Conservation (phyloP, 441 rosid genomes). For the Populus tomentosa region DNA sequence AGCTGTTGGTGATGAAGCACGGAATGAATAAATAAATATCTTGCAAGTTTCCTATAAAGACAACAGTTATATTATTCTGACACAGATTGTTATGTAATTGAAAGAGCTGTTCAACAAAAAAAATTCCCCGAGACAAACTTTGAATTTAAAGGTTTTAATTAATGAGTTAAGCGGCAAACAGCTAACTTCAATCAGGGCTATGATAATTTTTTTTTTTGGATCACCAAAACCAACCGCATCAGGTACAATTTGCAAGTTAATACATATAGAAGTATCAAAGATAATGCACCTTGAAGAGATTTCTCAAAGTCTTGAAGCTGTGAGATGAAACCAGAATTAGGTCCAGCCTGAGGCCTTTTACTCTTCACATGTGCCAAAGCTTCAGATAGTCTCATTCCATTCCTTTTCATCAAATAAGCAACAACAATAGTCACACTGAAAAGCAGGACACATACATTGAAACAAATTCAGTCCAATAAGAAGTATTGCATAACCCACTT, state of each 20-base stretch:
- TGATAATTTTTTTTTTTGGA: neutral
- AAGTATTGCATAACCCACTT: neutral
- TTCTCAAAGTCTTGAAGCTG: constrained; percentile 54
- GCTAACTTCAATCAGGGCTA: neutral
- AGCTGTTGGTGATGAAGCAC: neutral
- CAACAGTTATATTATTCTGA: neutral
- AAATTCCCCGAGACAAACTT: neutral
- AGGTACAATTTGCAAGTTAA: neutral
- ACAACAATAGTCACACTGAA: constrained; percentile 67
- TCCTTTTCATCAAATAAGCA: constrained; percentile 74
- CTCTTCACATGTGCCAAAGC: constrained; percentile 59
- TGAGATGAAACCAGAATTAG: constrained; percentile 62
- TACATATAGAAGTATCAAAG: neutral
- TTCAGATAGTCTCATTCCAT: constrained; percentile 52
- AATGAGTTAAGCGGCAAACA: neutral
- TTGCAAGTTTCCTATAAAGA: neutral
- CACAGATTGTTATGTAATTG: neutral
- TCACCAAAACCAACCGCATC: neutral
- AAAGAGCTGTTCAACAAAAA: neutral
- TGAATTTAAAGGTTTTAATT: neutral
- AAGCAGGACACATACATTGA: neutral
- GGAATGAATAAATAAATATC: neutral
- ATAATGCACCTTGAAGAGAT: constrained; percentile 40
- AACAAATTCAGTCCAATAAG: neutral
- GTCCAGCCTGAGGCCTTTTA: constrained; percentile 57